A percentile compares a stretch with the other conserved stretches of the same genome.
These are phyloP conservation scores for Vigna nakashimae DNA, from an alignment of 306 rosid species.

Conservation along the genomic window DNA sequence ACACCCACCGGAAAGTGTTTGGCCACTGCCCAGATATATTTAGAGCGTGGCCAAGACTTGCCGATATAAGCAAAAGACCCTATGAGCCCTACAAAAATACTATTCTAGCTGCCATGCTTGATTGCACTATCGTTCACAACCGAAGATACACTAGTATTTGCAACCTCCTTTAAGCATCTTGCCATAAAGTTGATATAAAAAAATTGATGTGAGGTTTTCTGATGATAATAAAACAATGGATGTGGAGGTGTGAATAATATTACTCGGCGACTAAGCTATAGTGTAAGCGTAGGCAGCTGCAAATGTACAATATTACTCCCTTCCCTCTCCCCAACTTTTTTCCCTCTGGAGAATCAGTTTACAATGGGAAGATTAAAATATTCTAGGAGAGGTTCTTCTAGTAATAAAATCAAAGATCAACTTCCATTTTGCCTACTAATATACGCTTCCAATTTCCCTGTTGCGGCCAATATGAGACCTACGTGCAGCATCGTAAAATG, in stretches of 20 bases:
- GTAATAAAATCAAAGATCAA: constrained; percentile 40
- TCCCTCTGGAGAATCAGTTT: constrained; percentile 26
- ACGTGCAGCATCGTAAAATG: constrained; percentile 40
- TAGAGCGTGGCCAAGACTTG: constrained; percentile 18
- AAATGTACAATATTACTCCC: constrained; percentile 26
- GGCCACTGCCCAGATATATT: constrained; percentile 29
- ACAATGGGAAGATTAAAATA: constrained; percentile 40
- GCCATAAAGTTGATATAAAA: constrained; percentile 15
- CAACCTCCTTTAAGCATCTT: constrained; percentile 35
- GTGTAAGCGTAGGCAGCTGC: constrained; percentile 32
- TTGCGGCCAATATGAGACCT: constrained; percentile 95
- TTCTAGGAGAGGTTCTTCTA: constrained; percentile 18
- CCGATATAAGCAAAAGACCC: not conserved
- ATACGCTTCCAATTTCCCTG: constrained; percentile 74
- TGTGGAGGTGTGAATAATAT: constrained; percentile 28
- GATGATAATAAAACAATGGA: constrained; percentile 23
- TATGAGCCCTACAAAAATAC: constrained; percentile 21
- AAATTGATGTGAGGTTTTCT: not conserved
- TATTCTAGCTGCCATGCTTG: constrained; percentile 6
- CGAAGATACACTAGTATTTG: constrained; percentile 27
- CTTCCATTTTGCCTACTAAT: constrained; percentile 64
- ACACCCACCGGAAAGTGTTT: not conserved
- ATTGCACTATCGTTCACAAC: constrained; percentile 16
- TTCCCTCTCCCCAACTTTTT: constrained; percentile 27
- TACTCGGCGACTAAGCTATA: constrained; percentile 17